phyloP scores from a whole-genome alignment of 2,329 filamentous ascomycete genomes.

The Botrytis pseudocinerea region DNA sequence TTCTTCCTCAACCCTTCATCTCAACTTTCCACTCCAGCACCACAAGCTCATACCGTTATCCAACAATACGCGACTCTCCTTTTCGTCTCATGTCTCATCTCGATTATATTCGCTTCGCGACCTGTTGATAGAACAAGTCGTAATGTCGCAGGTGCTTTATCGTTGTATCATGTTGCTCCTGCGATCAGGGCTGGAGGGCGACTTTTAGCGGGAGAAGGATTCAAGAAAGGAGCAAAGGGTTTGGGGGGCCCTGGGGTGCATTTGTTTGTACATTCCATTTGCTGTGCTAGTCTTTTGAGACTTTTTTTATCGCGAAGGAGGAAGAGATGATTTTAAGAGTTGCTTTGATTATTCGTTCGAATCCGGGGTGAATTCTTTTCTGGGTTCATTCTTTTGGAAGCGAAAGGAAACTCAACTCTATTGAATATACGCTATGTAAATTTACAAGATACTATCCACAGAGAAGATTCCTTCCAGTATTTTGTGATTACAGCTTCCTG shows the following conservation, averaged over 20 bases:
- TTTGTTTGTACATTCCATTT: slow-evolving; percentile 32
- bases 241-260: slow-evolving; percentile 36
- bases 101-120: slow-evolving; percentile 39
- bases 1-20: slow-evolving; percentile 43
- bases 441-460: too few species aligned
- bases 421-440: neutral
- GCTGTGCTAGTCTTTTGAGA: slow-evolving; percentile 20
- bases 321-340: neutral
- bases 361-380: neutral
- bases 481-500: too few species aligned
- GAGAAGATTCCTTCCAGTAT: too few species aligned
- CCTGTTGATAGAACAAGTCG: slow-evolving; percentile 37
- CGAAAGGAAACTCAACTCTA: neutral
- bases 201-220: slow-evolving; percentile 24
- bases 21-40: slow-evolving; percentile 39
- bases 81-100: slow-evolving; percentile 41
- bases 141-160: slow-evolving; percentile 41
- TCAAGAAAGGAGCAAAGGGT: neutral
- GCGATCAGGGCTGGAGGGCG: slow-evolving; percentile 36
- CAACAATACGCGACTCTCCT: slow-evolving; percentile 45
- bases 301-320: slow-evolving; percentile 16
- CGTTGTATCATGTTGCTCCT: slow-evolving; percentile 43
- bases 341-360: neutral
- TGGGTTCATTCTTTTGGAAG: neutral
- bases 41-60: slow-evolving; percentile 42